These are phyloP conservation scores for Phylloporus rhodoxanthus DNA, from an alignment of 768 basidiomycete species.

Conservation along the genomic window DNA sequence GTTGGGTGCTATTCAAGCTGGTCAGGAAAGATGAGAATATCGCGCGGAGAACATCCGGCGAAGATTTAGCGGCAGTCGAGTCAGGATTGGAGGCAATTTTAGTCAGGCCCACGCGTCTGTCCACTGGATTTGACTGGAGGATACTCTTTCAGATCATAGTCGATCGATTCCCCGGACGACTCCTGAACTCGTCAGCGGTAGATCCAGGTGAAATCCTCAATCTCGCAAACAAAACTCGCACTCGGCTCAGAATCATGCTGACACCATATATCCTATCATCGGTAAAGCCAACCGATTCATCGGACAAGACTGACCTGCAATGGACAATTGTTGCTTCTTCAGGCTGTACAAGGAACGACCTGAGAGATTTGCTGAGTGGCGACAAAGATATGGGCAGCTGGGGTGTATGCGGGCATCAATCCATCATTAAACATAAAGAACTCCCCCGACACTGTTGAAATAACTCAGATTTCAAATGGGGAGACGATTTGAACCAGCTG, in stretches of 20 bases:
- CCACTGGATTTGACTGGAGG: slow-evolving; percentile 40
- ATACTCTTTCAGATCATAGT: slow-evolving; percentile 34
- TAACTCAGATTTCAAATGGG: slow-evolving; percentile 6
- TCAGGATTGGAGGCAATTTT: slow-evolving; percentile 2
- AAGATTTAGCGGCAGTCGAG: slow-evolving; percentile 4
- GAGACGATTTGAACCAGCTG: slow-evolving; percentile 1
- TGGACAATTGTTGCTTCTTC: slow-evolving; percentile 10
- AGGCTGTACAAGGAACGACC: slow-evolving; percentile 8
- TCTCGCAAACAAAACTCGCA: no score
- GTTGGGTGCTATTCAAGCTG: slow-evolving; percentile 4
- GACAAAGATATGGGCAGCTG: no score
- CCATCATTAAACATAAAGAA: background rate
- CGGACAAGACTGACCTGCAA: background rate
- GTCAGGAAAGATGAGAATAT: slow-evolving; percentile 15
- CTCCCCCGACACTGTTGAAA: background rate
- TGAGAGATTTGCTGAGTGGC: slow-evolving; percentile 19
- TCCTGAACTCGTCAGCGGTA: no score
- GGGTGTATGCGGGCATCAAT: slow-evolving; percentile 12
- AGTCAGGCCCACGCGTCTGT: background rate
- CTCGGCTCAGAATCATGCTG: no score
- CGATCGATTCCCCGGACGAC: slow-evolving; percentile 40
- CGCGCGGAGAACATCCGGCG: slow-evolving; percentile 5
- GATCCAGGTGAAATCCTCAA: no score
- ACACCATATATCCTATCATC: no score
- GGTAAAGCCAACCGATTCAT: background rate